Evolutionary conservation across 139 green algal genomes (phyloP), one percentile per base, ranked within the genome.

Genomic region (Chlorella sp.): DNA sequence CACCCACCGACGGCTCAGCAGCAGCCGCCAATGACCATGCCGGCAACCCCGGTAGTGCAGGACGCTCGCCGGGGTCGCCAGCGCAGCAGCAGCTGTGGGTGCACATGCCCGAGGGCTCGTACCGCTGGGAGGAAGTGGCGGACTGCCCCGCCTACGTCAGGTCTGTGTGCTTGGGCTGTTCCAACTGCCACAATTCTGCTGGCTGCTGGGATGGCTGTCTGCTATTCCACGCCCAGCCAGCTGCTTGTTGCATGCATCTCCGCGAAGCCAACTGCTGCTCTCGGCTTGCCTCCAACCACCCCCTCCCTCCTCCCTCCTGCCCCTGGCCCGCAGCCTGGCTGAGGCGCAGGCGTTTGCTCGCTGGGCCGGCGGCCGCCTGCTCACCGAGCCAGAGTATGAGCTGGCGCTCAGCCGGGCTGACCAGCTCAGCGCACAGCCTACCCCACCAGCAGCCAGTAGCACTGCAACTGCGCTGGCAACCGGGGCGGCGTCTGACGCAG

Each of bases 361-460:
- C 3, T 79, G 79, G 70, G 62, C 65, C 20, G 80, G 68, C 26
- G 69, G 41, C 40, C 70, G 92, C 14, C 65, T 95, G 48, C 90
- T 95, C 84, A 95, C 73, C 5, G 92, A 95, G 80, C 44, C 81
- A 7, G 92, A 95, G 82, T 94, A 91, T 38, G 67, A 84, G 41
- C 70, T 69, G 38, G 2, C 14, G 9, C 51, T 60, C 14, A 24
- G 11, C 51, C 22, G 51, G 14, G 51, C 51, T 60, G 51, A 60
- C 51, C 51, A 60, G 51, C 24, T 2, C 51, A 60, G 16, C 51
- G 51, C 51, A 11, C 8, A 19, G 46, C 46, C 46, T 11, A 54
- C 8, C 46, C 46, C 46, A 19, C 8, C 46, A 54, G 46, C 46
- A 20, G 51, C 51, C 16, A 24, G 14, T 16, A 60, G 51, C 51